Base-by-base conservation (phyloP, 1,139 yeast genomes). In the Geotrichum candidum region DNA sequence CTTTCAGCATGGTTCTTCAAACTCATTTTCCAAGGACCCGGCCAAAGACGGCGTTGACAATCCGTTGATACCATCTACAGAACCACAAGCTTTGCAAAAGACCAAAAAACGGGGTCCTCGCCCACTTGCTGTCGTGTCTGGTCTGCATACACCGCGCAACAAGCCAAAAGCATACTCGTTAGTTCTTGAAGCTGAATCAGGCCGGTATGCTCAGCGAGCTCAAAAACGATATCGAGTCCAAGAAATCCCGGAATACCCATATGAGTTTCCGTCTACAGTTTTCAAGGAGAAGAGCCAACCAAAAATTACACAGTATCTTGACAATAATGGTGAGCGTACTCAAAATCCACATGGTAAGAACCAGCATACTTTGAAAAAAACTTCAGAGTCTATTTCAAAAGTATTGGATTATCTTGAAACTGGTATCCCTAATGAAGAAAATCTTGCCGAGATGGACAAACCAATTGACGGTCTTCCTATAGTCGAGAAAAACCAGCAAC, bases 101-200 rank as follows among this genome's bases (percentile, higher is more conserved):
- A 29, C 38, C 15, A 57, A 57, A 29, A 38, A 33, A 31, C 25
- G 51, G 35, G 51, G 55, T 3, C 59, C 59, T 9, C 57, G 59
- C 5, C 38, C 58, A 3, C 33, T 60, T 5, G 62, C 62, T 33
- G 59, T 60, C 0, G 62, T 60, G 1, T 60, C 62, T 22, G 62
- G 62, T 22, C 31, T 60, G 5, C 62, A 60, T 31, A 35, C 33
- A n/a, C 57, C 59, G 1, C 52, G 55, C 7, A 51, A 48, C 13
- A 53, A 52, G 31, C 59, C 59, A 29, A 56, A 56, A 22, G 5
- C 33, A 0, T 56, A 60, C 45, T 45, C 59, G 2, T 27, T 48
- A 10, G 27, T 56, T 35, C 38, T 56, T 33, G 60, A 60, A 54
- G 56, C 53, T 10, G 62, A 60, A 22, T 56, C 57, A 23, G 62